These are phyloP conservation scores for Skeletonema menzelii DNA, from an alignment of 108 stramenopile species.

Conservation along the genomic window DNA sequence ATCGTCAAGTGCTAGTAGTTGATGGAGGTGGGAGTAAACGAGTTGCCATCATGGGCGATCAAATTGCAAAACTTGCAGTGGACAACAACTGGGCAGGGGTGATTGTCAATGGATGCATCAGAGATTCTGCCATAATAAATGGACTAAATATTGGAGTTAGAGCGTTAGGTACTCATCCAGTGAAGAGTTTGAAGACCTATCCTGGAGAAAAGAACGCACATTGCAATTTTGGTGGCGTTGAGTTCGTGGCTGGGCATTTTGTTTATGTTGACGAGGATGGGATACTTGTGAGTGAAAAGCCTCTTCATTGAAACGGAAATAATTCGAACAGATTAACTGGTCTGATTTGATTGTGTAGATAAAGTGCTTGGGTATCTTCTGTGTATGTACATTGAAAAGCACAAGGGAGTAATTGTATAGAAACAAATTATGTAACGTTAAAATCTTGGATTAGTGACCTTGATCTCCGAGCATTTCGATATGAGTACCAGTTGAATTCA, in stretches of 20 bases:
- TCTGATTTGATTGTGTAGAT: not conserved
- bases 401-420: not conserved
- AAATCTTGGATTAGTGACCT: not conserved
- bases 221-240: conserved; percentile 55
- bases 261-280: conserved; percentile 59
- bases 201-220: conserved; percentile 33
- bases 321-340: not conserved
- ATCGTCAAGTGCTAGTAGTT: conserved; percentile 63
- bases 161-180: conserved; percentile 68
- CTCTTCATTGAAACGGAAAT: conserved; percentile 4
- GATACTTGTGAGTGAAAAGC: conserved; percentile 35
- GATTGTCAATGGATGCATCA: conserved; percentile 72
- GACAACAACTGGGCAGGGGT: conserved; percentile 65
- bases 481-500: conserved; percentile 70
- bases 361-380: not conserved
- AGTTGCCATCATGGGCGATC: conserved; percentile 68
- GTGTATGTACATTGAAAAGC: not conserved
- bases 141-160: conserved; percentile 63
- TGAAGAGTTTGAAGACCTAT: conserved; percentile 57
- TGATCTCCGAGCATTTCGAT: conserved; percentile 54
- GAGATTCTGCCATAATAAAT: conserved; percentile 68
- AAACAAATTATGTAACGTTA: not conserved
- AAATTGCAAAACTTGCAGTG: conserved; percentile 55
- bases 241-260: conserved; percentile 52
- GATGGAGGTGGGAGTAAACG: conserved; percentile 68